Evolutionary conservation across 805 yeast genomes (phyloP).

Genomic region (Kluyveromyces nonfermentans): DNA sequence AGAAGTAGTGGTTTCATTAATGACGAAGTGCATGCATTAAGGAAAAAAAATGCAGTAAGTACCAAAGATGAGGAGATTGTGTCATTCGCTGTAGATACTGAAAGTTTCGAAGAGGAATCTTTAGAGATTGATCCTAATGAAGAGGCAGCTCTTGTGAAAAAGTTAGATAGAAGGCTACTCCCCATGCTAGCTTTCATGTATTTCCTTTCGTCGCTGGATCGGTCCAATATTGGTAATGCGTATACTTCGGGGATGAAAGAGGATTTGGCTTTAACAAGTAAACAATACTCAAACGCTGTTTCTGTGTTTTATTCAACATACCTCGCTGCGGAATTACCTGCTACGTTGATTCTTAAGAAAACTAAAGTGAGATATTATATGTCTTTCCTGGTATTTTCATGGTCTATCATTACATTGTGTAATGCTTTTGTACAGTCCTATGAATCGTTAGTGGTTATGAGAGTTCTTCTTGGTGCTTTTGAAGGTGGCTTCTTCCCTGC

Average conservation of each 20-base stretch:
- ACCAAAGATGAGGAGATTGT: conserved; percentile 4
- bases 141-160: conserved; percentile 20
- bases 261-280: conserved; percentile 42
- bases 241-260: conserved; percentile 50
- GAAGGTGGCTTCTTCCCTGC: conserved; percentile 37
- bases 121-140: conserved; percentile 10
- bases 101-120: conserved; percentile 4
- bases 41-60: conserved; percentile 2
- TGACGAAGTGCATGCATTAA: too few species aligned
- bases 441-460: conserved; percentile 29
- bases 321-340: conserved; percentile 28
- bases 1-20: too few species aligned
- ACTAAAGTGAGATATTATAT: conserved; percentile 21
- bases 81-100: conserved; percentile 6
- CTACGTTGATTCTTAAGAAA: conserved; percentile 23
- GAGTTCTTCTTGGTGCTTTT: conserved; percentile 36
- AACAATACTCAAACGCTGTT: conserved; percentile 28
- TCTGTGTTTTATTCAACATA: conserved; percentile 33
- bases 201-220: conserved; percentile 38
- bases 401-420: conserved; percentile 30
- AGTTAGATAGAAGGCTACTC: conserved; percentile 26
- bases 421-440: conserved; percentile 27
- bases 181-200: conserved; percentile 29
- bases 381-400: conserved; percentile 17
- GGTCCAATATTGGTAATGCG: conserved; percentile 48